Conservation (phyloP, 805 yeast genomes). For the Candida oleophila region DNA sequence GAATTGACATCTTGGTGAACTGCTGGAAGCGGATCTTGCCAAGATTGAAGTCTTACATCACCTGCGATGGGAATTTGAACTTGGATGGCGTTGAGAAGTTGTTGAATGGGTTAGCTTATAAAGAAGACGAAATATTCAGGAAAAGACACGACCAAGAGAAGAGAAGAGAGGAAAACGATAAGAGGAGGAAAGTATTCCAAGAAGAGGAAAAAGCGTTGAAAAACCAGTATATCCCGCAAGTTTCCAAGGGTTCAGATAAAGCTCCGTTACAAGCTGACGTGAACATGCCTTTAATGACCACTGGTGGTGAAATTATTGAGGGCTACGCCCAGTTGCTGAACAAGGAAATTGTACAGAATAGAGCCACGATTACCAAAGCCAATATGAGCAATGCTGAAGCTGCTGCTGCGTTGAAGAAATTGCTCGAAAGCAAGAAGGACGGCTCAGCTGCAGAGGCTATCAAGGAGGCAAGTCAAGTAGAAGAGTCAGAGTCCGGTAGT, state of each 20-base stretch:
- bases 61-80: conserved; percentile 85
- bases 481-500: conserved; percentile 7
- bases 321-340: conserved; percentile 65
- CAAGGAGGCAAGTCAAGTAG: conserved; percentile 25
- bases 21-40: conserved; percentile 83
- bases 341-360: conserved; percentile 65
- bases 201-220: conserved; percentile 47
- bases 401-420: conserved; percentile 54
- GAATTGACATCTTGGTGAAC: conserved; percentile 75
- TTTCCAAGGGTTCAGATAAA: conserved; percentile 71
- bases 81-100: conserved; percentile 73
- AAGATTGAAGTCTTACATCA: conserved; percentile 68
- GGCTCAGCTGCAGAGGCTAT: conserved; percentile 48
- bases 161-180: conserved; percentile 62
- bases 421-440: conserved; percentile 33
- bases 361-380: conserved; percentile 64
- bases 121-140: conserved; percentile 78
- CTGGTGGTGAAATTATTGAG: conserved; percentile 68
- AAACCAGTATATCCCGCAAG: conserved; percentile 46
- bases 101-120: conserved; percentile 59
- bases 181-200: conserved; percentile 52
- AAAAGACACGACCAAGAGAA: conserved; percentile 66
- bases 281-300: conserved; percentile 74
- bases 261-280: conserved; percentile 70
- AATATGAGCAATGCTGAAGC: conserved; percentile 69